Evolutionary conservation across 1,139 yeast genomes (phyloP).

Genomic region (Sugiyamaella xylanicola): DNA sequence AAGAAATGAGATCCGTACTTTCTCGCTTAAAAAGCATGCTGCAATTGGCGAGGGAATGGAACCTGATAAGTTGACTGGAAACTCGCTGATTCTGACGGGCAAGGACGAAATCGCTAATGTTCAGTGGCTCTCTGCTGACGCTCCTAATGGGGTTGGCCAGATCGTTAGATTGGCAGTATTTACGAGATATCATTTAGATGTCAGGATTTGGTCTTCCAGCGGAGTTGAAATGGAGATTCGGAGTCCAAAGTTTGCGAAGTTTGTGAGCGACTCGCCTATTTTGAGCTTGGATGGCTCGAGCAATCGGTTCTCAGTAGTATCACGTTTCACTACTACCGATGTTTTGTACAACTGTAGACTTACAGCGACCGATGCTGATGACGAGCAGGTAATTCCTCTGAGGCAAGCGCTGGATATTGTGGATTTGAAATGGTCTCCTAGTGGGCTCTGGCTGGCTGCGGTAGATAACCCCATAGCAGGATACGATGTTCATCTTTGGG

Average conservation of each 20-base stretch:
- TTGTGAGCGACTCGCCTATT: conserved; percentile 14
- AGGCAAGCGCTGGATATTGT: conserved; percentile 30
- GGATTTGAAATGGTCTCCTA: conserved; percentile 31
- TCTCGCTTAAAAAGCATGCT: conserved; percentile 21
- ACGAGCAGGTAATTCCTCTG: conserved; percentile 19
- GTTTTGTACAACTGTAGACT: conserved; percentile 20
- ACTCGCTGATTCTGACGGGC: conserved; percentile 29
- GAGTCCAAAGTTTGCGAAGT: conserved; percentile 27
- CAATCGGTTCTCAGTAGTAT: conserved; percentile 23
- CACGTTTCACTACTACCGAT: conserved; percentile 28
- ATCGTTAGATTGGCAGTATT: conserved; percentile 29
- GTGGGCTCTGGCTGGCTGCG: conserved; percentile 34
- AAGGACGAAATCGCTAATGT: conserved; percentile 26
- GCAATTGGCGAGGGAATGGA: conserved; percentile 8
- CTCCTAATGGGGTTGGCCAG: conserved; percentile 19
- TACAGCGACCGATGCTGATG: conserved; percentile 9
- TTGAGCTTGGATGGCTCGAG: conserved; percentile 8
- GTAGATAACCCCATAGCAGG: conserved; percentile 35
- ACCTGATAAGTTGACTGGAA: conserved; percentile 17
- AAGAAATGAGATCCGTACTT: conserved; percentile 27
- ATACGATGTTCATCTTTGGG: conserved; percentile 32
- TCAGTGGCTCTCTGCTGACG: conserved; percentile 30
- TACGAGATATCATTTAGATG: conserved; percentile 25
- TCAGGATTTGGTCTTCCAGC: conserved; percentile 31
- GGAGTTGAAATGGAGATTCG: conserved; percentile 29